A percentile compares a stretch with the other conserved stretches of the same genome.
These are phyloP conservation scores for Sugiyamaella marilandica DNA, from an alignment of 805 yeast genomes.

Conservation along the genomic window DNA sequence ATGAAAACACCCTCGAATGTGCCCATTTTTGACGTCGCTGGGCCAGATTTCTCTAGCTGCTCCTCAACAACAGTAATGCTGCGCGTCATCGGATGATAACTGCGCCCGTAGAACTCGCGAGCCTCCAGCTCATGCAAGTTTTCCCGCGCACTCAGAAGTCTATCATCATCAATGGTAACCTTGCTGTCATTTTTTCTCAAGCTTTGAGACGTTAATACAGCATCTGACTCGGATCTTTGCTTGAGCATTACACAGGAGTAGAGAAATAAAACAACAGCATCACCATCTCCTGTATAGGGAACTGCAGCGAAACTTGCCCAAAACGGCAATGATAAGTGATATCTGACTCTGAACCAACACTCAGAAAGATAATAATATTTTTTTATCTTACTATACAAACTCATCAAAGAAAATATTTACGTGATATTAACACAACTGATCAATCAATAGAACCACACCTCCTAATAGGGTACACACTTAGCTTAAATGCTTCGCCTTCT, in stretches of 20 bases:
- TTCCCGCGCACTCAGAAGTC: conserved; percentile 2
- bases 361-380: too few species aligned
- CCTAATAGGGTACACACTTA: too few species aligned
- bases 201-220: neutral
- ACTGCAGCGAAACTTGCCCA: too few species aligned
- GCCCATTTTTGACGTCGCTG: conserved; percentile 48
- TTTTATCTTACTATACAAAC: neutral
- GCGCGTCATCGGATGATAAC: conserved; percentile 1
- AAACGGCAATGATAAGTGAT: too few species aligned
- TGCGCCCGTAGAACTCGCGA: conserved; percentile 5
- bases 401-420: neutral
- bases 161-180: conserved; percentile 13
- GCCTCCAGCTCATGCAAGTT: neutral
- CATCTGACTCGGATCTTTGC: neutral
- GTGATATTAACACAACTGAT: neutral
- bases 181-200: neutral
- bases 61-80: conserved; percentile 18
- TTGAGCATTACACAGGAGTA: neutral
- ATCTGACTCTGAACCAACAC: too few species aligned
- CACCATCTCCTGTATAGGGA: too few species aligned
- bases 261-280: neutral
- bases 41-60: conserved; percentile 3
- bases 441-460: neutral
- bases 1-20: conserved; percentile 88
- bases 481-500: conserved; percentile 16